phyloP scores from a whole-genome alignment of 768 basidiomycete genomes.

The Amanita polypyramis region DNA sequence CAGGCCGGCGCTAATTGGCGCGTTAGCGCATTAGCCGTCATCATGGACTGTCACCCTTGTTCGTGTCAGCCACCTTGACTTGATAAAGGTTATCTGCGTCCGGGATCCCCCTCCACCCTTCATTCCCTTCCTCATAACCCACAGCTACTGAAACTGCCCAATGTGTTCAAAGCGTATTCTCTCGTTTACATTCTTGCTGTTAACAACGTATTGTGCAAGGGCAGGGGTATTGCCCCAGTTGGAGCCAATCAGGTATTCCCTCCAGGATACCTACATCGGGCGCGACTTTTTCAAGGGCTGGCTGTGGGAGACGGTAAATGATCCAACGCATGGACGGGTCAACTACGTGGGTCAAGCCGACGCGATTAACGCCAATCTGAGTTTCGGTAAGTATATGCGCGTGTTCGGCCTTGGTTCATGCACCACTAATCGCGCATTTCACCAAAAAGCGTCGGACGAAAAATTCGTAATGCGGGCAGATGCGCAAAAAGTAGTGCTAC shows the following conservation, averaged over 20 bases:
- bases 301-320: conserved; percentile 37
- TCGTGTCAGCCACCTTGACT: no score
- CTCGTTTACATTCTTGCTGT: no score
- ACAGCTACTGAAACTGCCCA: no score
- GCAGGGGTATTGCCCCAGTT: background rate
- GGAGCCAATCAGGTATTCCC: background rate
- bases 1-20: no score
- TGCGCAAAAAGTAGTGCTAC: conserved; percentile 22
- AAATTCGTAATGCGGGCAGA: conserved; percentile 55
- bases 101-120: no score
- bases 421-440: background rate
- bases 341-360: conserved; percentile 41
- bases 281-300: conserved; percentile 35
- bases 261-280: conserved; percentile 17
- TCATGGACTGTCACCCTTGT: no score
- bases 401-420: background rate
- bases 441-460: conserved; percentile 20
- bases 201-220: background rate
- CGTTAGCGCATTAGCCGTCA: no score
- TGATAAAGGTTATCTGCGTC: no score
- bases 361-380: conserved; percentile 31
- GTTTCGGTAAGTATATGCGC: conserved; percentile 28
- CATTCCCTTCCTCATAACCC: no score
- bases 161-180: no score
- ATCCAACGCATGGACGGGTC: conserved; percentile 60